Percentiles rank a stretch among this genome's conserved stretches.
Evolutionary conservation across 257 asterid species (phyloP).

Genomic region (Nicotiana paniculata): DNA sequence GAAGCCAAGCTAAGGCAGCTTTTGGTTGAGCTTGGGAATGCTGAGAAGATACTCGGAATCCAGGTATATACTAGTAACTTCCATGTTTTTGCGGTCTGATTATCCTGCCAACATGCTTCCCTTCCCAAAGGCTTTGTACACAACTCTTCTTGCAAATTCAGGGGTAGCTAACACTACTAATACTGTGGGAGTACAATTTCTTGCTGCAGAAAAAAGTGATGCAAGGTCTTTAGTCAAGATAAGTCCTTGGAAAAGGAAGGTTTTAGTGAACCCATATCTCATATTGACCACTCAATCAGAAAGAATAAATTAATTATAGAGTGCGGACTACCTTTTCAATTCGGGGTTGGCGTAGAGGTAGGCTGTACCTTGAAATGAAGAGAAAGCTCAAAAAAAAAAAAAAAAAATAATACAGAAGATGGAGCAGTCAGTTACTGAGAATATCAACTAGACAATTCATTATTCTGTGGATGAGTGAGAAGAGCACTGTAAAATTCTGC

Average conservation of each 20-base stretch:
- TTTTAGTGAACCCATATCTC: no score
- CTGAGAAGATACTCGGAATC: conserved; percentile 89
- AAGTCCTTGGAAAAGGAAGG: no score
- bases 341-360: neutral
- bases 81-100: neutral
- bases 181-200: neutral
- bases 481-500: neutral
- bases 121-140: neutral
- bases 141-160: neutral
- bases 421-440: neutral
- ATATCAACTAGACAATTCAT: neutral
- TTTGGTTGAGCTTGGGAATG: conserved; percentile 72
- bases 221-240: neutral
- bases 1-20: conserved; percentile 83
- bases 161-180: neutral
- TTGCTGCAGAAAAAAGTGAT: neutral
- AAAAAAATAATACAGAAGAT: neutral
- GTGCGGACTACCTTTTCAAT: neutral
- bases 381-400: neutral
- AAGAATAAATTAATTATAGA: neutral
- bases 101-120: neutral
- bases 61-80: conserved; percentile 42
- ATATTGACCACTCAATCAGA: neutral
- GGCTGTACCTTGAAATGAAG: neutral
- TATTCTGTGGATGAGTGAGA: neutral